Percentiles rank a stretch among this genome's conserved stretches.
phyloP scores from a whole-genome alignment of 2,329 filamentous ascomycete species.

The Hypoxylon sp. region DNA sequence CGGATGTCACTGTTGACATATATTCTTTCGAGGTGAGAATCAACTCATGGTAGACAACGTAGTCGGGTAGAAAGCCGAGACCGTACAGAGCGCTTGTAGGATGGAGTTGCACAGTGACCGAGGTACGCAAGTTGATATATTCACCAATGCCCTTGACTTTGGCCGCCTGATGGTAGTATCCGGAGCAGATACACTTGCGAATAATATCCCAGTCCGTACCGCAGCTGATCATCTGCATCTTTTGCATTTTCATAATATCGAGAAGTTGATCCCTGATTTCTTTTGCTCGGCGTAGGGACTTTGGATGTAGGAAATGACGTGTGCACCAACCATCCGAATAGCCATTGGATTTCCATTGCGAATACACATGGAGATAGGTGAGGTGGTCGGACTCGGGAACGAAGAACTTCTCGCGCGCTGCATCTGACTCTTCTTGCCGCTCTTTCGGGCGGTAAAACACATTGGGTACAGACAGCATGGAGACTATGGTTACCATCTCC shows the following conservation, averaged over 20 bases:
- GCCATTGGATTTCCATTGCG: slow-evolving; percentile 93
- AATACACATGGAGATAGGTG: slow-evolving; percentile 94
- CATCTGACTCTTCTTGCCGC: slow-evolving; percentile 94
- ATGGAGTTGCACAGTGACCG: slow-evolving; percentile 93
- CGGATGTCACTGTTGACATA: slow-evolving; percentile 95
- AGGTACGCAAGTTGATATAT: slow-evolving; percentile 96
- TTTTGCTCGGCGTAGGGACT: slow-evolving; percentile 88
- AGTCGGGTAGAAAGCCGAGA: slow-evolving; percentile 92
- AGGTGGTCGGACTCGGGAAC: slow-evolving; percentile 97
- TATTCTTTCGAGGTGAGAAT: slow-evolving; percentile 98
- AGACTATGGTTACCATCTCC: slow-evolving; percentile 98
- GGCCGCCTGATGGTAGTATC: slow-evolving; percentile 98
- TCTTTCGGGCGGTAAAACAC: slow-evolving; percentile 98
- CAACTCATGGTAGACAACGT: slow-evolving; percentile 97
- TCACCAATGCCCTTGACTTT: slow-evolving; percentile 97
- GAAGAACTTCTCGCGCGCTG: slow-evolving; percentile 97
- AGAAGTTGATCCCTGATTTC: slow-evolving; percentile 94
- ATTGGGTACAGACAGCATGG: slow-evolving; percentile 95
- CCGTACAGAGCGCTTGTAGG: slow-evolving; percentile 95
- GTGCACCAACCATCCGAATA: slow-evolving; percentile 92
- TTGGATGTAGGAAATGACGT: slow-evolving; percentile 94
- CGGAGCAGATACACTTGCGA: slow-evolving; percentile 95
- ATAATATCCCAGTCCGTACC: slow-evolving; percentile 98
- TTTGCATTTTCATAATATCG: slow-evolving; percentile 94
- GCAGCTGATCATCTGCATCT: slow-evolving; percentile 88